A percentile compares a stretch with the other conserved stretches of the same genome.
phyloP scores from a whole-genome alignment of 2,329 filamentous ascomycete species.

The Berkeleyomyces rouxiae region DNA sequence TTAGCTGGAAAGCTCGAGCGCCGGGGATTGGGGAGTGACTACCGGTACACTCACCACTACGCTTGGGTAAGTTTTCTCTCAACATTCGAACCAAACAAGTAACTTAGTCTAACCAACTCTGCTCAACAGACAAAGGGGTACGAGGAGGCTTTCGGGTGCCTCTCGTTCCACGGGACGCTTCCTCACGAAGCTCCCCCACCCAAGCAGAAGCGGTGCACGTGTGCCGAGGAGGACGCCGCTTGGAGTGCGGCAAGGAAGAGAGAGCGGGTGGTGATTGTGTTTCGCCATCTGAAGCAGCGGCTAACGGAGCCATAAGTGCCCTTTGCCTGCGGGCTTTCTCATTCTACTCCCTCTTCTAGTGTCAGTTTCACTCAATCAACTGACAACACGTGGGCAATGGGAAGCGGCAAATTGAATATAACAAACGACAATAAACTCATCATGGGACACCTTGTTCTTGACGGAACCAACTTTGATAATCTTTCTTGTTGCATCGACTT shows the following conservation, averaged over 20 bases:
- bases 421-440: neutral
- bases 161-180: neutral
- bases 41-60: slow-evolving; percentile 5
- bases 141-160: slow-evolving; percentile 3
- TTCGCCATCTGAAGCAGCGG: slow-evolving; percentile 1
- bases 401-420: neutral
- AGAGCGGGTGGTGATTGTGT: neutral
- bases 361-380: neutral
- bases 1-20: slow-evolving; percentile 1
- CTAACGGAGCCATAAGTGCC: neutral
- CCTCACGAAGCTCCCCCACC: slow-evolving; percentile 2
- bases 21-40: slow-evolving; percentile 1
- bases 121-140: neutral
- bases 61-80: neutral
- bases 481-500: neutral
- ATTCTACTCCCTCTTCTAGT: neutral
- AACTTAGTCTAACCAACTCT: neutral
- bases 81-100: neutral
- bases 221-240: neutral
- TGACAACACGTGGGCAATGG: neutral
- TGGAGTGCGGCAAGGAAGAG: neutral
- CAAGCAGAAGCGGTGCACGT: neutral
- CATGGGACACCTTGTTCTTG: too few species aligned
- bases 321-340: neutral
- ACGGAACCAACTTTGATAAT: too few species aligned